Conservation (phyloP, 1,139 yeast species). For the Magnusiomyces tetraspermus region DNA sequence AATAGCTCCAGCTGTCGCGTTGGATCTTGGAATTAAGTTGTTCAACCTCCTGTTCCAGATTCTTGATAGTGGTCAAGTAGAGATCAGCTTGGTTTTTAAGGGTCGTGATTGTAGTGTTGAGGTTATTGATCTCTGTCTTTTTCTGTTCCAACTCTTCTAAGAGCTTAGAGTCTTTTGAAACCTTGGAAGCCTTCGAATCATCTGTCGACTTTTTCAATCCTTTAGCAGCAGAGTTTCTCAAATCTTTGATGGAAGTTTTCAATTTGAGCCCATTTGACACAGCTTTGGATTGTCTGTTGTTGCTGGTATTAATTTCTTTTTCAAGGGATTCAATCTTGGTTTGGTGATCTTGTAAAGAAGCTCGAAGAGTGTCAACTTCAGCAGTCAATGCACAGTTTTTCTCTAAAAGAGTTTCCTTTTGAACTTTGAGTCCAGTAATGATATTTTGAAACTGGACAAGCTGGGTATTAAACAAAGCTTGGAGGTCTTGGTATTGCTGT, state of each 20-base stretch:
- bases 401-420: constrained; percentile 8
- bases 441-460: constrained; percentile 7
- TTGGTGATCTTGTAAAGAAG: not conserved
- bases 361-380: constrained; percentile 2
- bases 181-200: constrained; percentile 3
- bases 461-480: not conserved
- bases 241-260: not conserved
- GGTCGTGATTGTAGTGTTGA: not conserved
- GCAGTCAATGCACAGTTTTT: constrained; percentile 3
- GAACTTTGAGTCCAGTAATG: constrained; percentile 6
- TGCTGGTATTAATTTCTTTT: constrained; percentile 2
- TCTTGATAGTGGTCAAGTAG: constrained; percentile 8
- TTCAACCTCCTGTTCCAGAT: constrained; percentile 15
- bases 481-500: not conserved
- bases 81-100: not conserved
- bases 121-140: not conserved
- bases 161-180: not conserved
- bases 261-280: constrained; percentile 3
- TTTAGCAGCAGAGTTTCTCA: not conserved
- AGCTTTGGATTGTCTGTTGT: too few relatives aligned
- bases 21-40: not conserved
- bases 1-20: constrained; percentile 13
- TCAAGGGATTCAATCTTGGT: constrained; percentile 4
- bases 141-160: not conserved
- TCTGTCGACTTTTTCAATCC: not conserved